phyloP scores from a whole-genome alignment of 139 green algal species.

The Asterochloris sp. region DNA sequence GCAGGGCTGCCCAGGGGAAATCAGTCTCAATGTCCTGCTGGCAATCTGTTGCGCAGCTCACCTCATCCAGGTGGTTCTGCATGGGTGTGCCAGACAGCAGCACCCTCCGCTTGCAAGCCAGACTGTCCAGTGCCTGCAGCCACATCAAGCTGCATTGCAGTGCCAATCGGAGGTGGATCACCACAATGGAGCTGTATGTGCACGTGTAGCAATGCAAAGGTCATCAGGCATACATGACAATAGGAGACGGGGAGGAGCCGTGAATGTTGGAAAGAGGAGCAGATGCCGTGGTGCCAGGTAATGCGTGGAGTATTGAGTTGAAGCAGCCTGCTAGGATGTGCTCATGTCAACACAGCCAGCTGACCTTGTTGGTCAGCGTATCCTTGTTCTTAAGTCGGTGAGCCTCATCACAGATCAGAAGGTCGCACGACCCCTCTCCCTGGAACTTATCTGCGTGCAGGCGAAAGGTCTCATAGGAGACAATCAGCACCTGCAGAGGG shows the following conservation, averaged over 20 bases:
- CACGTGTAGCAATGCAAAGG: no score
- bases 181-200: no score
- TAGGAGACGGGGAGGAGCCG: background rate
- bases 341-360: background rate
- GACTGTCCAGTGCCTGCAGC: slow-evolving; percentile 61
- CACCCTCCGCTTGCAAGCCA: slow-evolving; percentile 87
- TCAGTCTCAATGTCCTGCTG: no score
- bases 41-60: background rate
- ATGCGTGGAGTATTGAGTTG: no score
- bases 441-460: slow-evolving; percentile 77
- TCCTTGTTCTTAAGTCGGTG: slow-evolving; percentile 97
- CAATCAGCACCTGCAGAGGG: slow-evolving; percentile 66
- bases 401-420: slow-evolving; percentile 97
- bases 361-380: slow-evolving; percentile 73
- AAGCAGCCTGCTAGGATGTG: background rate
- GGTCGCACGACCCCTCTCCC: slow-evolving; percentile 68
- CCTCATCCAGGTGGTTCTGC: slow-evolving; percentile 97
- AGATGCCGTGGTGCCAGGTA: no score
- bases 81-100: slow-evolving; percentile 92
- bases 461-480: slow-evolving; percentile 98
- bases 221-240: no score
- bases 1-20: no score
- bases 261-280: background rate
- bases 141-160: background rate
- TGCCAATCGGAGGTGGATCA: background rate